Evolutionary conservation across 441 rosid species (phyloP).

Genomic region (Daphne laureola): DNA sequence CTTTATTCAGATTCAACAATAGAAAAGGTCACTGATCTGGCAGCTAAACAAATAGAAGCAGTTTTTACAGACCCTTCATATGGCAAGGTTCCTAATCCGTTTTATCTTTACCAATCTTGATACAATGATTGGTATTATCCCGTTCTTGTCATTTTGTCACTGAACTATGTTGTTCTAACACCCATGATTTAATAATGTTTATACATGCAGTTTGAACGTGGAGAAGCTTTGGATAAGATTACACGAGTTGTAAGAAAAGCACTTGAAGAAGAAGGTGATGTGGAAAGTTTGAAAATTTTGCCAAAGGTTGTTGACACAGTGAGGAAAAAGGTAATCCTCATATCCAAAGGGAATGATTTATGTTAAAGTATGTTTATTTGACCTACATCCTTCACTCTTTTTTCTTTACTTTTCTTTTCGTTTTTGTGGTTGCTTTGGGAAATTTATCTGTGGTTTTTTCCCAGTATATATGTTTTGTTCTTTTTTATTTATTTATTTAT

Average conservation of each 20-base stretch:
- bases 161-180: slow-evolving; percentile 1
- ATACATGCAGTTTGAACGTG: slow-evolving; percentile 81
- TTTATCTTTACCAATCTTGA: not conserved
- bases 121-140: not conserved
- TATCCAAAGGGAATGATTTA: slow-evolving; percentile 4
- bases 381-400: not conserved
- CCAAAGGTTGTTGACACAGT: slow-evolving; percentile 83
- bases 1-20: slow-evolving; percentile 61
- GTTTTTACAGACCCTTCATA: slow-evolving; percentile 80
- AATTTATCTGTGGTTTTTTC: slow-evolving; percentile 3
- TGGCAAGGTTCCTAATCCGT: slow-evolving; percentile 61
- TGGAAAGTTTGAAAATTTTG: slow-evolving; percentile 66
- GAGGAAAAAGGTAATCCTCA: slow-evolving; percentile 67
- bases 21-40: slow-evolving; percentile 60
- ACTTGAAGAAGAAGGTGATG: slow-evolving; percentile 84
- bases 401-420: too few relatives aligned
- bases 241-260: slow-evolving; percentile 50
- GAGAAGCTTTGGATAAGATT: slow-evolving; percentile 87
- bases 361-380: not conserved
- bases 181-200: slow-evolving; percentile 11
- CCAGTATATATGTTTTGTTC: too few relatives aligned
- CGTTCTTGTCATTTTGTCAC: slow-evolving; percentile 11
- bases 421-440: too few relatives aligned
- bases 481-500: too few relatives aligned
- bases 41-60: slow-evolving; percentile 64